Evolutionary conservation across 2,329 filamentous ascomycete genomes (phyloP).

Genomic region (Immersiporthe knoxdaviesiana): DNA sequence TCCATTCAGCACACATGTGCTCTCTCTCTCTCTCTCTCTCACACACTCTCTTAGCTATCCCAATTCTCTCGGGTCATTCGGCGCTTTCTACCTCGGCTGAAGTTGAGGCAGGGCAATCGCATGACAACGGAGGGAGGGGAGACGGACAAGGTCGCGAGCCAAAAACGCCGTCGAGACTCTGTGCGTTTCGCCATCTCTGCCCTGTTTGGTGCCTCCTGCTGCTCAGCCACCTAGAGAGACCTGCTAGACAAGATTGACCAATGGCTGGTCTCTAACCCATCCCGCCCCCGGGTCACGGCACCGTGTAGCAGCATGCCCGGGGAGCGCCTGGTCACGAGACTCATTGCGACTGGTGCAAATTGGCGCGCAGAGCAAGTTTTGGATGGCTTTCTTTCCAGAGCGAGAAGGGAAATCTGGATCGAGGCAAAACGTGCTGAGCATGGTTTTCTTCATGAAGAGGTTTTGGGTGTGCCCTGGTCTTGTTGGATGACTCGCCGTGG

Average conservation of each 20-base stretch:
- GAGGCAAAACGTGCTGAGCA: background rate
- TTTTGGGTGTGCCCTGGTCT: background rate
- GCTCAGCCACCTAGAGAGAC: too few relatives aligned
- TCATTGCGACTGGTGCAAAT: background rate
- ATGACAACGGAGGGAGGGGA: background rate
- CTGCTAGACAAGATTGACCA: too few relatives aligned
- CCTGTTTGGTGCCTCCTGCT: background rate
- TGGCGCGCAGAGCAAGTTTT: background rate
- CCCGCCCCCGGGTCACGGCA: background rate
- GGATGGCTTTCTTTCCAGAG: background rate
- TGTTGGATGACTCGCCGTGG: background rate
- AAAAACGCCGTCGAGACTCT: slow-evolving; percentile 6
- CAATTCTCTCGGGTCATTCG: too few relatives aligned
- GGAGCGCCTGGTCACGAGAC: background rate
- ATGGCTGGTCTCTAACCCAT: too few relatives aligned
- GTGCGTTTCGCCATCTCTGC: slow-evolving; percentile 8
- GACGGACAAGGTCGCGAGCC: background rate
- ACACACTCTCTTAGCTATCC: too few relatives aligned
- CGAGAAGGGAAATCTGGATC: too few relatives aligned
- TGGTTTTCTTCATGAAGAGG: background rate
- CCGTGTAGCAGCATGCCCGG: background rate
- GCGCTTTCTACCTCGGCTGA: background rate
- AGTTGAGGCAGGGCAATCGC: background rate
- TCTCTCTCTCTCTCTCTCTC: background rate
- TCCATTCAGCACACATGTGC: background rate